Evolutionary conservation across 192 early-diverging fungal genomes (phyloP), one percentile per base, ranked within the genome.

Genomic region (Phycomyces nitens): DNA sequence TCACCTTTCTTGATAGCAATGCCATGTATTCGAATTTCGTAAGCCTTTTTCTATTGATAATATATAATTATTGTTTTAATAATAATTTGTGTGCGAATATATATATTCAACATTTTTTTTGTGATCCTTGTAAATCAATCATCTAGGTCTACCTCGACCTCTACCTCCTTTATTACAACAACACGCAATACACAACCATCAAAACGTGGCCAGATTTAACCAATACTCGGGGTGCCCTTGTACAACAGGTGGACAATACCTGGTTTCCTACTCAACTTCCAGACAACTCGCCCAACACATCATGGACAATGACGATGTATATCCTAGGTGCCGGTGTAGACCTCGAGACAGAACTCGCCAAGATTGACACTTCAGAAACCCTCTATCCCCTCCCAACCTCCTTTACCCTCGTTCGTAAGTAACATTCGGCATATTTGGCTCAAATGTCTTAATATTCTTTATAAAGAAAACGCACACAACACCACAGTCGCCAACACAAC

Each of bases 401-500:
- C 3, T 63, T 69, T 50, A 69, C 53, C 23, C 40, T 69, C 8
- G 62, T 69, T 51, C 68, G 68, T 69, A 69, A 58, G 44, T 27
- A 49, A 18, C 9, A 8, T 66, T 44, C 56, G 10, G 23, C 5
- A 49, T 10, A 26, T 14, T 16, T 18, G 10, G n/a, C n/a, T n/a
- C 20, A 62, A 26, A 38, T 21, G 49, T 53, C 18, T 52, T 44
- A 50, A 60, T 56, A 22, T 63, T 53, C 56, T 59, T 24, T 41
- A 42, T 42, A 42, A 56, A 71, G 70, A 65, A 61, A 59, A 60
- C 39, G 23, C 64, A 5, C 52, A 58, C 56, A 68, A 68, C 42
- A 68, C 66, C 14, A 55, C 59, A n/a, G 18, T 10, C 3, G 6
- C 24, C 21, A 65, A n/a, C 18, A 44, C 63, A 61, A 15, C 58